phyloP scores from a whole-genome alignment of 2,329 filamentous ascomycete species.

The Chaetomiaceae sp. region DNA sequence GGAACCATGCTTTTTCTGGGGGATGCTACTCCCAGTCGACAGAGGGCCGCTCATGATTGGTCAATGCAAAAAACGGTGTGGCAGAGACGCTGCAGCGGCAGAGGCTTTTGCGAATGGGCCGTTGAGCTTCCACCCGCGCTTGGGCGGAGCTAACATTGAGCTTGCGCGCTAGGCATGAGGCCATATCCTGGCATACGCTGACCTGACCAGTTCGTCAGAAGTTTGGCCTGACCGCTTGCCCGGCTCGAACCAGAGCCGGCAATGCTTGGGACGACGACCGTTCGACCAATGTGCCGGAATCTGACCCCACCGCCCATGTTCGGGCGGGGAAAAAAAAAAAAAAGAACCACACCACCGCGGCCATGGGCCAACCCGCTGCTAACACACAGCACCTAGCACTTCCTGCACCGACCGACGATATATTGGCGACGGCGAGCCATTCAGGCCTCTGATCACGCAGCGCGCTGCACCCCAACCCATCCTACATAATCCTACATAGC shows the following conservation, averaged over 20 bases:
- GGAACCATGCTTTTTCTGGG: no score
- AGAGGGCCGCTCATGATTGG: background rate
- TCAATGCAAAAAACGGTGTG: background rate
- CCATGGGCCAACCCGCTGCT: background rate
- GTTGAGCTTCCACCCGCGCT: no score
- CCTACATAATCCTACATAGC: no score
- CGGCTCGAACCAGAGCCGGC: background rate
- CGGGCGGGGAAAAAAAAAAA: background rate
- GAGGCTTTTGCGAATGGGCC: no score
- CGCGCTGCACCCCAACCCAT: no score
- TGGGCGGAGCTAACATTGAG: no score
- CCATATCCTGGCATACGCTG: no score
- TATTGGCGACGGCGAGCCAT: background rate
- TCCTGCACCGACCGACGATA: background rate
- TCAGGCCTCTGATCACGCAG: background rate
- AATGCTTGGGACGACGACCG: background rate
- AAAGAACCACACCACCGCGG: background rate
- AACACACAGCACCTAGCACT: background rate
- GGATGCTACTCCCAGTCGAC: no score
- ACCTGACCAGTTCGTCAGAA: no score
- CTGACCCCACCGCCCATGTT: slow-evolving; percentile 4
- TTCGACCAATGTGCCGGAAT: slow-evolving; percentile 7
- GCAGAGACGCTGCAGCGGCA: background rate
- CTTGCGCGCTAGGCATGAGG: no score
- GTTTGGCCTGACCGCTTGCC: background rate